A percentile compares a stretch with the other conserved stretches of the same genome.
Conservation (phyloP, 352 stramenopile species). For the Phytophthora lateralis region DNA sequence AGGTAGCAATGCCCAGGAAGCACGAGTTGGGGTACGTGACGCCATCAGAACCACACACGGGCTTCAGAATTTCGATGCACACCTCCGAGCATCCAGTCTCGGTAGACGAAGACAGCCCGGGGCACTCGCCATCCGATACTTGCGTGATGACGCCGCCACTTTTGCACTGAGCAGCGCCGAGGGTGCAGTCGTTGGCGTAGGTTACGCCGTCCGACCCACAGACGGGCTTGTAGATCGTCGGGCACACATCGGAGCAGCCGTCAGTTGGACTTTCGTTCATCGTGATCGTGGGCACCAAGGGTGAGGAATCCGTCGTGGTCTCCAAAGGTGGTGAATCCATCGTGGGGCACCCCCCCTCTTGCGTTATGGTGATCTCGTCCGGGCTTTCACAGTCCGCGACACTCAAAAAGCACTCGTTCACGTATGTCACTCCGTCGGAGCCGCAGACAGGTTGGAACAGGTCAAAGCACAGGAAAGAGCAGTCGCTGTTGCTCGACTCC, state of each 20-base stretch:
- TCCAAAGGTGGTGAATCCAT: no score
- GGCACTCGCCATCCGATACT: slow-evolving; percentile 25
- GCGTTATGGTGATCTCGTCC: slow-evolving; percentile 3
- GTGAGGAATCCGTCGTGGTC: not conserved
- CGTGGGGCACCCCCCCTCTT: slow-evolving; percentile 1
- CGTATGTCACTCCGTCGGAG: slow-evolving; percentile 22
- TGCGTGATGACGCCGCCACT: slow-evolving; percentile 21
- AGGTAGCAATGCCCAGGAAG: slow-evolving; percentile 35
- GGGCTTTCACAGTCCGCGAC: slow-evolving; percentile 10
- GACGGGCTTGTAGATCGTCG: slow-evolving; percentile 33
- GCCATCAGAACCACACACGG: slow-evolving; percentile 15
- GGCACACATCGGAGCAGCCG: slow-evolving; percentile 27
- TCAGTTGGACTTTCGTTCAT: not conserved
- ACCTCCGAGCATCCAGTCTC: slow-evolving; percentile 10
- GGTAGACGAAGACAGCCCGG: not conserved
- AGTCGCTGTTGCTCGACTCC: not conserved
- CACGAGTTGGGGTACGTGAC: slow-evolving; percentile 23
- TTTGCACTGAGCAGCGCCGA: slow-evolving; percentile 30
- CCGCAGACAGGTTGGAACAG: slow-evolving; percentile 14
- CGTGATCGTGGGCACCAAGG: not conserved
- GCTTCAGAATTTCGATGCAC: slow-evolving; percentile 15
- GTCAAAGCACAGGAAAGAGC: not conserved
- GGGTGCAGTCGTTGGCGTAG: slow-evolving; percentile 40
- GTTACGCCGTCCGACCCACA: slow-evolving; percentile 35
- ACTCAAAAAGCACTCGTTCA: slow-evolving; percentile 13